Conservation (phyloP, 257 asterid genomes). For the Petunia secreta region DNA sequence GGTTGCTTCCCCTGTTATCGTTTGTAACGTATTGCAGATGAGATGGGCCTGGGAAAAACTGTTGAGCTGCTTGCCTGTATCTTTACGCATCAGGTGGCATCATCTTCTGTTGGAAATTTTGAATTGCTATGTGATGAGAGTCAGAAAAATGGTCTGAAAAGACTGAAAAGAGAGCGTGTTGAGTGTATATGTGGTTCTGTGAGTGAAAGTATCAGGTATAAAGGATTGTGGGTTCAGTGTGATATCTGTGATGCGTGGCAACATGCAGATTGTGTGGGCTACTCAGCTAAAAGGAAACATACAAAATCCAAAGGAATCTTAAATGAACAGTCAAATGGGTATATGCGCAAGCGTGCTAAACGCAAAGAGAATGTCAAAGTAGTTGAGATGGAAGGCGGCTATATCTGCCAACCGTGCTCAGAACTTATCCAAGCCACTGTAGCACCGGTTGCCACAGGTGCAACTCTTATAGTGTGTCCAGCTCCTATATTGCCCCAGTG, state of each 20-base stretch:
- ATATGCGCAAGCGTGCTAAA: slow-evolving; percentile 45
- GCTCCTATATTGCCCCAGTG: slow-evolving; percentile 96
- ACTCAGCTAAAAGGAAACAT: slow-evolving; percentile 58
- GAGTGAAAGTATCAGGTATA: slow-evolving; percentile 73
- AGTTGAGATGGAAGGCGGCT: slow-evolving; percentile 64
- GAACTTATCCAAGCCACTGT: slow-evolving; percentile 82
- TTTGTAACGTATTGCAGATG: slow-evolving; percentile 58
- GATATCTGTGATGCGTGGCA: slow-evolving; percentile 99
- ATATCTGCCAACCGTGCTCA: slow-evolving; percentile 74
- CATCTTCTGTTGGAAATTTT: slow-evolving; percentile 53
- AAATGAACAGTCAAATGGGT: slow-evolving; percentile 32
- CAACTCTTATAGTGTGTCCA: slow-evolving; percentile 98
- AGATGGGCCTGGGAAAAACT: slow-evolving; percentile 99
- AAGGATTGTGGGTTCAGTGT: slow-evolving; percentile 95
- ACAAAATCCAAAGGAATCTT: slow-evolving; percentile 39
- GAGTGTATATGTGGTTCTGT: slow-evolving; percentile 97
- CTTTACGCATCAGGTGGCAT: slow-evolving; percentile 68
- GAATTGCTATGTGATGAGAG: slow-evolving; percentile 44
- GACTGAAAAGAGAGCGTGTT: slow-evolving; percentile 88
- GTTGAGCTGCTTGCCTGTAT: slow-evolving; percentile 94
- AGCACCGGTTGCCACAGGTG: slow-evolving; percentile 85
- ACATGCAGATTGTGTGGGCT: slow-evolving; percentile 94
- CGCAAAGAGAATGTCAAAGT: slow-evolving; percentile 50
- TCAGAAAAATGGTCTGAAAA: slow-evolving; percentile 51
- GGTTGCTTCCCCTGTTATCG: slow-evolving; percentile 37